A percentile compares a stretch with the other conserved stretches of the same genome.
Evolutionary conservation across 176 grass and related monocot genomes (phyloP).

Genomic region (Carex pumila): DNA sequence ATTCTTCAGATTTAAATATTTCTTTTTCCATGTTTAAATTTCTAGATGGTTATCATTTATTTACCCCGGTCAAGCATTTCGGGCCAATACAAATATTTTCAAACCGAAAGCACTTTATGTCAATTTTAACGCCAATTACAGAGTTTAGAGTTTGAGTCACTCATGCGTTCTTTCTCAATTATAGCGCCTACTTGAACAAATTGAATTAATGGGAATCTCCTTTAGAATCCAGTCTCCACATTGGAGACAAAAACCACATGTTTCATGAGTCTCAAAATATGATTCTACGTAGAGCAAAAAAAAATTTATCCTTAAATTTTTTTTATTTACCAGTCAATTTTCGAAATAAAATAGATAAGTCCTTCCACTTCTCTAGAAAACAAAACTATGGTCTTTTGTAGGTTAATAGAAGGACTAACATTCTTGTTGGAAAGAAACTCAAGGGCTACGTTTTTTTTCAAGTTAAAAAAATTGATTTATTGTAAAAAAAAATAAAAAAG

Average conservation of each 20-base stretch:
- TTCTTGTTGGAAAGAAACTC: no score
- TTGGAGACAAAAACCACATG: neutral
- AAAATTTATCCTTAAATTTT: neutral
- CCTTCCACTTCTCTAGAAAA: neutral
- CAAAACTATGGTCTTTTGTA: no score
- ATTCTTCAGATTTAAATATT: neutral
- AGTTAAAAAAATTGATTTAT: no score
- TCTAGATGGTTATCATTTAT: neutral
- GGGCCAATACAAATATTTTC: neutral
- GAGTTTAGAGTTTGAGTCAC: slow-evolving; percentile 1
- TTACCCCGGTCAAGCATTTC: neutral
- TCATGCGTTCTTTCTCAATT: neutral
- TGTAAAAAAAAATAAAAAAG: no score
- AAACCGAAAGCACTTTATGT: neutral
- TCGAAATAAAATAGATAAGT: neutral
- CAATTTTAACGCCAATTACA: neutral
- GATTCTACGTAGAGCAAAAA: neutral
- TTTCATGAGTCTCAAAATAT: neutral
- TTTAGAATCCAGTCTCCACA: neutral
- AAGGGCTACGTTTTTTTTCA: no score
- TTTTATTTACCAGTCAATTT: neutral
- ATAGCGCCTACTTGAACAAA: neutral
- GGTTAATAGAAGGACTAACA: neutral
- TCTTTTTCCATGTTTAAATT: neutral
- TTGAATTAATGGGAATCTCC: neutral